These are phyloP conservation scores for Dactylellina cionopaga DNA, from an alignment of 2,329 filamentous ascomycete species.

Conservation along the genomic window DNA sequence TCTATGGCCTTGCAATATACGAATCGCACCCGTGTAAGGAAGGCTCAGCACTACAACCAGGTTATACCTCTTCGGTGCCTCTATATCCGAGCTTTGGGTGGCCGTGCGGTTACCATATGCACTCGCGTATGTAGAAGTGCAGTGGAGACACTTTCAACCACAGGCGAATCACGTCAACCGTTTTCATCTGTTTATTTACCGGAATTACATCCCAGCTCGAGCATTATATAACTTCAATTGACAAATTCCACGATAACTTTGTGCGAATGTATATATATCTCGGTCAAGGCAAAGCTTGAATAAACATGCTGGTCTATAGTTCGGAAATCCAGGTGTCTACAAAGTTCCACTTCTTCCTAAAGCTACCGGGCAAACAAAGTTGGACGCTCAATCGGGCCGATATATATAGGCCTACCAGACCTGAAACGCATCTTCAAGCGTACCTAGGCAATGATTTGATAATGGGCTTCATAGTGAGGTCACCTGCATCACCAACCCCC, in stretches of 20 bases:
- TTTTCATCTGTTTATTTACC: conserved; percentile 24
- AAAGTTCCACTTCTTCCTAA: conserved; percentile 2
- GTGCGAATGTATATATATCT: conserved; percentile 44
- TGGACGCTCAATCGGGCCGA: conserved; percentile 43
- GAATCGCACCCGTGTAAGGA: background rate
- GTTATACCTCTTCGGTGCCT: conserved; percentile 28
- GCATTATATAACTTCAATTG: conserved; percentile 5
- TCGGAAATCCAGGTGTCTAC: conserved; percentile 31
- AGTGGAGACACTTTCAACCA: conserved; percentile 3
- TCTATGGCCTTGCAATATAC: conserved; percentile 16
- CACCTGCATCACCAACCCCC: conserved; percentile 42
- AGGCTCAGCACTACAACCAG: background rate
- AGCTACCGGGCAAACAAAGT: conserved; percentile 5
- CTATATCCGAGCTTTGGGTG: conserved; percentile 31
- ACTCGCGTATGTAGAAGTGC: conserved; percentile 36
- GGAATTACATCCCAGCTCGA: conserved; percentile 28
- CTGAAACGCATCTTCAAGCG: conserved; percentile 24
- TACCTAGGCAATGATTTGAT: conserved; percentile 19
- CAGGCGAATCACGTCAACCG: conserved; percentile 35
- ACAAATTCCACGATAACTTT: background rate
- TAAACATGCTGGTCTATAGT: conserved; percentile 14
- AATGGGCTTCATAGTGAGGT: conserved; percentile 11
- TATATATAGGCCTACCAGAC: conserved; percentile 11
- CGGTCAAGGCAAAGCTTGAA: conserved; percentile 45
- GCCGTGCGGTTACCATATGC: conserved; percentile 22